phyloP scores from a whole-genome alignment of 2,329 filamentous ascomycete species.

The Sporothrix brasiliensis region DNA sequence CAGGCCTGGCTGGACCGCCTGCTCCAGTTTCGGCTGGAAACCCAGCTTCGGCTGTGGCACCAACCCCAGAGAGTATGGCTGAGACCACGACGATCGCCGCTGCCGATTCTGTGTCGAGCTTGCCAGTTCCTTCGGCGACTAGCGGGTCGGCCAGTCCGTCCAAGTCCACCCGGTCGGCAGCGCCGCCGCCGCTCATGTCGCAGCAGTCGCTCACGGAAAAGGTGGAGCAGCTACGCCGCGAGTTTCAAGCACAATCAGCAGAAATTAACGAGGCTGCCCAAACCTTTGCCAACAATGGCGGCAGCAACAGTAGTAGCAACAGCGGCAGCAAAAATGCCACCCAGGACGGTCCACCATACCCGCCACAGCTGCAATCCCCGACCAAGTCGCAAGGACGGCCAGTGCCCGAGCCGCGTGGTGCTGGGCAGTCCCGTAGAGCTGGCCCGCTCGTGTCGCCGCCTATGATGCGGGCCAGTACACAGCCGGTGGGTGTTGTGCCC shows the following conservation, averaged over 20 bases:
- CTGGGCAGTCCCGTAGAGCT: constrained; percentile 48
- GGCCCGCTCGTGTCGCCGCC: constrained; percentile 55
- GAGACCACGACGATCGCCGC: not conserved
- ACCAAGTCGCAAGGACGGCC: constrained; percentile 1
- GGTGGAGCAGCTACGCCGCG: constrained; percentile 56
- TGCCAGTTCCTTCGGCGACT: not conserved
- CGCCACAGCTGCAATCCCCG: constrained; percentile 33
- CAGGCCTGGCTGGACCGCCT: not conserved
- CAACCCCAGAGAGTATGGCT: not conserved
- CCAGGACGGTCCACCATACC: constrained; percentile 16
- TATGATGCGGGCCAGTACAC: constrained; percentile 57
- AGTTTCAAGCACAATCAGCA: constrained; percentile 47
- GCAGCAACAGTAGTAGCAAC: constrained; percentile 13
- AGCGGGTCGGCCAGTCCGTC: constrained; percentile 5
- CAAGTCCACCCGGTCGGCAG: constrained; percentile 17
- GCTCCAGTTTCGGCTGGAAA: not conserved
- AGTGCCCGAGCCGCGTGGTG: constrained; percentile 34
- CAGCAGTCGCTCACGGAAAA: constrained; percentile 48
- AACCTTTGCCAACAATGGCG: constrained; percentile 14
- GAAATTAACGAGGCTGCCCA: constrained; percentile 40
- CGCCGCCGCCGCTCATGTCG: constrained; percentile 2
- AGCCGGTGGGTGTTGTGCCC: constrained; percentile 53
- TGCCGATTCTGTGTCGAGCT: not conserved
- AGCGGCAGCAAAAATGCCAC: constrained; percentile 27
- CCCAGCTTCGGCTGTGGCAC: not conserved